These are phyloP conservation scores for Lactarius tabidus DNA, from an alignment of 768 basidiomycete genomes.

Conservation along the genomic window DNA sequence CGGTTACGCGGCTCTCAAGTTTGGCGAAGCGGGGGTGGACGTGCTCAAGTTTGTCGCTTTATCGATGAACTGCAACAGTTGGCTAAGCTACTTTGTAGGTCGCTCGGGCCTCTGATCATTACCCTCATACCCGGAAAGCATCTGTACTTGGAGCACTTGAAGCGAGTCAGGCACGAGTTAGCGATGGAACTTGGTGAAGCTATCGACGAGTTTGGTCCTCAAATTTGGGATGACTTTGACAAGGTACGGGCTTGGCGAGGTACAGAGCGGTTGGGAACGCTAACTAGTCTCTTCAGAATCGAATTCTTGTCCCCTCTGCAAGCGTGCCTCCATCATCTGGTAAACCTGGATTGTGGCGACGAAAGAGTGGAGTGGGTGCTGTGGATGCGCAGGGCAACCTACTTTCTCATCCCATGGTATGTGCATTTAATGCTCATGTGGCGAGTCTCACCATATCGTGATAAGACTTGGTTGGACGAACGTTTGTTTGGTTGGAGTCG, in stretches of 20 bases:
- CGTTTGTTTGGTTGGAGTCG: slow-evolving; percentile 87
- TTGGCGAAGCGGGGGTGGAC: slow-evolving; percentile 96
- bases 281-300: slow-evolving; percentile 28
- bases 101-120: slow-evolving; percentile 84
- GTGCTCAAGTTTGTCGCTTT: slow-evolving; percentile 74
- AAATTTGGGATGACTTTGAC: slow-evolving; percentile 82
- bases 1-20: slow-evolving; percentile 90
- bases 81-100: slow-evolving; percentile 44
- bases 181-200: slow-evolving; percentile 78
- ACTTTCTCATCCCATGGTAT: slow-evolving; percentile 80
- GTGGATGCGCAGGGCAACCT: slow-evolving; percentile 79
- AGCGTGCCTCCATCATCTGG: slow-evolving; percentile 75
- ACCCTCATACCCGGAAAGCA: slow-evolving; percentile 87
- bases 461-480: slow-evolving; percentile 82
- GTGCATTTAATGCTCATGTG: slow-evolving; percentile 28
- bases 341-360: slow-evolving; percentile 67
- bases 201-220: slow-evolving; percentile 85
- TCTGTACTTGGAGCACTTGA: slow-evolving; percentile 67
- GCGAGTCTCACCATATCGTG: not conserved
- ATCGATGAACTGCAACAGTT: slow-evolving; percentile 8
- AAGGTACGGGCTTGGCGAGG: slow-evolving; percentile 44
- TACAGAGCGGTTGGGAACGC: not conserved
- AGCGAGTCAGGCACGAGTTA: slow-evolving; percentile 65
- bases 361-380: slow-evolving; percentile 72
- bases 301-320: slow-evolving; percentile 81